phyloP scores from a whole-genome alignment of 176 grass and related monocot species.

The Avena eriantha region DNA sequence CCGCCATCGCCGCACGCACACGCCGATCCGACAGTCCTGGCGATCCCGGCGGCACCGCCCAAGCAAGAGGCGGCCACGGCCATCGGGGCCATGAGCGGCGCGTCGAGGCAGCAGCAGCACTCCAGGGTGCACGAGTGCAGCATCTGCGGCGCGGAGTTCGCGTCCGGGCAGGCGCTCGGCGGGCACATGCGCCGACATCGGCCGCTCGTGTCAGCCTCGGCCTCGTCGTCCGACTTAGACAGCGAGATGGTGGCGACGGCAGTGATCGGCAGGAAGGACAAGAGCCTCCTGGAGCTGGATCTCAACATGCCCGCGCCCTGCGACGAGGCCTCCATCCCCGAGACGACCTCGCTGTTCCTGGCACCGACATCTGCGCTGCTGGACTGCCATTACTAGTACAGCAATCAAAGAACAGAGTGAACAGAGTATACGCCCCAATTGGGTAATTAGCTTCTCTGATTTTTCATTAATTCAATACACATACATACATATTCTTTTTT shows the following conservation, averaged over 20 bases:
- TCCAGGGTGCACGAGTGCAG: constrained; percentile 77
- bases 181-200: constrained; percentile 95
- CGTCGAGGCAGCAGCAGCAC: not conserved
- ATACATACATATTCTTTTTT: constrained; percentile 1
- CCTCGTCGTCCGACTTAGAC: not conserved
- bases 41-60: constrained; percentile 30
- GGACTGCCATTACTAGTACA: constrained; percentile 76
- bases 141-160: constrained; percentile 82
- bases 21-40: constrained; percentile 44
- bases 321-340: not conserved
- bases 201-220: constrained; percentile 50
- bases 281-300: constrained; percentile 71
- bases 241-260: not conserved
- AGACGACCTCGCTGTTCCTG: constrained; percentile 22
- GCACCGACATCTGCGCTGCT: constrained; percentile 56
- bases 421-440: not conserved
- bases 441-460: constrained; percentile 27
- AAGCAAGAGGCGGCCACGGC: constrained; percentile 35
- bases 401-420: not conserved
- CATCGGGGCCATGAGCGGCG: not conserved
- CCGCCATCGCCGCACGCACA: too few relatives aligned
- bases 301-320: constrained; percentile 81
- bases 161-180: constrained; percentile 88
- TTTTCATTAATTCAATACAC: not conserved
- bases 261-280: constrained; percentile 59